Conservation (phyloP, 257 asterid genomes). For the Osmanthus fragrans region DNA sequence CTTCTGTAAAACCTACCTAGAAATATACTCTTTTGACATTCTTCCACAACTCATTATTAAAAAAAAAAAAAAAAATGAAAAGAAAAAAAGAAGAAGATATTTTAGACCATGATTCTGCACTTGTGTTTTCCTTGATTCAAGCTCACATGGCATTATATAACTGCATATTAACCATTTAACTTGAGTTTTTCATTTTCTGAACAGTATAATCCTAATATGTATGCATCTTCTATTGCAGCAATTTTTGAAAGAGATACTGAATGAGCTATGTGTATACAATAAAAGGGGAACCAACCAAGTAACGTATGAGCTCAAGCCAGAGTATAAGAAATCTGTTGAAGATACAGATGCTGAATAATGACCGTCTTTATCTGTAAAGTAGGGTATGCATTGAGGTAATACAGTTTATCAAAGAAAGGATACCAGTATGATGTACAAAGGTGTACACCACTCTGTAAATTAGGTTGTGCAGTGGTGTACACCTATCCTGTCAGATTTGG, state of each 20-base stretch:
- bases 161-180: neutral
- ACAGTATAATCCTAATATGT: conserved; percentile 4
- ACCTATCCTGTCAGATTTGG: conserved; percentile 11
- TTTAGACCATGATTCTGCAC: neutral
- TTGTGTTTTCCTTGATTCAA: neutral
- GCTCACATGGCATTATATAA: neutral
- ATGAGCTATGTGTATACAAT: conserved; percentile 83
- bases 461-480: neutral
- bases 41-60: neutral
- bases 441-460: neutral
- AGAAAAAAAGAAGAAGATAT: neutral
- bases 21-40: neutral
- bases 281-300: conserved; percentile 94
- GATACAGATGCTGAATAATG: conserved; percentile 72
- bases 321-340: conserved; percentile 82
- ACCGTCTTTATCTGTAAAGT: conserved; percentile 31
- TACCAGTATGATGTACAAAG: conserved; percentile 1
- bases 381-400: conserved; percentile 23
- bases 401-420: neutral
- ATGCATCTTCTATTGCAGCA: conserved; percentile 53
- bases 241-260: conserved; percentile 85
- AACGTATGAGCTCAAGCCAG: conserved; percentile 90
- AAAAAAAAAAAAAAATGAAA: too few species aligned
- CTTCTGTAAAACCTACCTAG: neutral
- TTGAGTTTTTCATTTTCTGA: neutral